A percentile compares a stretch with the other conserved stretches of the same genome.
Evolutionary conservation across 225 moss, liverwort and hornwort species (phyloP).

Genomic region (Polytrichum formosum): DNA sequence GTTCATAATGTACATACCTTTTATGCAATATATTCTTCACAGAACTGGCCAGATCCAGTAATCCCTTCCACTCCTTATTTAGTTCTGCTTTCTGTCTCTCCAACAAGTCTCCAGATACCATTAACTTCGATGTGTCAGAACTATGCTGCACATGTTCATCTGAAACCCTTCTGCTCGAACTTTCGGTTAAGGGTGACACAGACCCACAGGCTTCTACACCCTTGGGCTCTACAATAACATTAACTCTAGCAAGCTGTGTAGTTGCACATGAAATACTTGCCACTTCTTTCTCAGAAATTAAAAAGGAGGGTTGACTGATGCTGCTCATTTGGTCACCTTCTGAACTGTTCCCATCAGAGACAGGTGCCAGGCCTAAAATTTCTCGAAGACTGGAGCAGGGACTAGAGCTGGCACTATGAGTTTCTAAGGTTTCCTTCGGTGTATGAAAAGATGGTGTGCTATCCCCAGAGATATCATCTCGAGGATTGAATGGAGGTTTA

Average conservation of each 20-base stretch:
- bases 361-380: conserved; percentile 12
- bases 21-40: conserved; percentile 23
- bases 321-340: conserved; percentile 48
- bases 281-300: conserved; percentile 11
- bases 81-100: conserved; percentile 26
- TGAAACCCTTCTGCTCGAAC: conserved; percentile 7
- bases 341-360: conserved; percentile 8
- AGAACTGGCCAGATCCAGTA: conserved; percentile 21
- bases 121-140: conserved; percentile 4
- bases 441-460: conserved; percentile 9
- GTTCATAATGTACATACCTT: conserved; percentile 15
- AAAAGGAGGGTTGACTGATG: conserved; percentile 34
- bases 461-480: conserved; percentile 16
- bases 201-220: background rate
- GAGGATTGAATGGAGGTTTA: conserved; percentile 10
- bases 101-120: conserved; percentile 18
- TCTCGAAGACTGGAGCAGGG: conserved; percentile 39
- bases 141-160: background rate
- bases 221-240: background rate
- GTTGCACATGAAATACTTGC: conserved; percentile 14
- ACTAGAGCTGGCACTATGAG: conserved; percentile 41
- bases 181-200: conserved; percentile 7
- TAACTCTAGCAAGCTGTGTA: conserved; percentile 12
- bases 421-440: conserved; percentile 46
- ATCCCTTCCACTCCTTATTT: conserved; percentile 30